phyloP scores from a whole-genome alignment of 495 filamentous ascomycete genomes.

The Parathielavia appendiculata region DNA sequence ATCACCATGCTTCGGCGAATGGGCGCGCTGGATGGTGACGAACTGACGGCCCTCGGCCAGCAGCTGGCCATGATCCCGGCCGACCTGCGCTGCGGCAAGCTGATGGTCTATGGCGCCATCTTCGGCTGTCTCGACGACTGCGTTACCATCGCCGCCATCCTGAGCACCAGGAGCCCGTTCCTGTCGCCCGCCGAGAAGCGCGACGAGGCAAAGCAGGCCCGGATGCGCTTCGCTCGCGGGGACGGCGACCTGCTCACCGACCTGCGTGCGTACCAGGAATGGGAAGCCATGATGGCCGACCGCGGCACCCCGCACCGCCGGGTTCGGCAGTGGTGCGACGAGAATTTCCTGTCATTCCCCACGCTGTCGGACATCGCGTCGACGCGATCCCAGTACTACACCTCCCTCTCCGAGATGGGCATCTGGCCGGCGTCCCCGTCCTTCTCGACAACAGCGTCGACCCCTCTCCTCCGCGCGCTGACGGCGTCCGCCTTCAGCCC shows the following conservation, averaged over 20 bases:
- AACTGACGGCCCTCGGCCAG: conserved; percentile 81
- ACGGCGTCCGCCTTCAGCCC: conserved; percentile 89
- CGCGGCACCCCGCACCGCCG: conserved; percentile 52
- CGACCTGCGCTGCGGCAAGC: conserved; percentile 85
- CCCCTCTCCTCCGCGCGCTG: conserved; percentile 70
- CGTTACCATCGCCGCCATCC: conserved; percentile 83
- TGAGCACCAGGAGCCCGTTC: conserved; percentile 82
- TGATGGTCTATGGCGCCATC: conserved; percentile 91
- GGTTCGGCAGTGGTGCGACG: conserved; percentile 74
- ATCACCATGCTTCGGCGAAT: conserved; percentile 72
- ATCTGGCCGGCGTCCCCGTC: conserved; percentile 51
- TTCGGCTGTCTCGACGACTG: conserved; percentile 87
- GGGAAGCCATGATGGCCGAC: conserved; percentile 57
- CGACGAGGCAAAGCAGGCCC: conserved; percentile 73
- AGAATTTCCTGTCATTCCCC: conserved; percentile 78
- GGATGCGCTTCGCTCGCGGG: conserved; percentile 62
- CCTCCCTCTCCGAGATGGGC: conserved; percentile 78
- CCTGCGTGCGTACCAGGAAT: conserved; percentile 75
- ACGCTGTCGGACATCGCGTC: conserved; percentile 82
- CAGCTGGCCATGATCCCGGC: conserved; percentile 93
- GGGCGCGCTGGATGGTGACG: conserved; percentile 78
- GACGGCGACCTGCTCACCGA: conserved; percentile 88
- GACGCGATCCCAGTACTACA: conserved; percentile 78
- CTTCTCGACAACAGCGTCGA: conserved; percentile 35
- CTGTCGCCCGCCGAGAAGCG: conserved; percentile 73